These are phyloP conservation scores for Ramalina peruviana DNA, from an alignment of 495 filamentous ascomycete genomes.

Conservation along the genomic window DNA sequence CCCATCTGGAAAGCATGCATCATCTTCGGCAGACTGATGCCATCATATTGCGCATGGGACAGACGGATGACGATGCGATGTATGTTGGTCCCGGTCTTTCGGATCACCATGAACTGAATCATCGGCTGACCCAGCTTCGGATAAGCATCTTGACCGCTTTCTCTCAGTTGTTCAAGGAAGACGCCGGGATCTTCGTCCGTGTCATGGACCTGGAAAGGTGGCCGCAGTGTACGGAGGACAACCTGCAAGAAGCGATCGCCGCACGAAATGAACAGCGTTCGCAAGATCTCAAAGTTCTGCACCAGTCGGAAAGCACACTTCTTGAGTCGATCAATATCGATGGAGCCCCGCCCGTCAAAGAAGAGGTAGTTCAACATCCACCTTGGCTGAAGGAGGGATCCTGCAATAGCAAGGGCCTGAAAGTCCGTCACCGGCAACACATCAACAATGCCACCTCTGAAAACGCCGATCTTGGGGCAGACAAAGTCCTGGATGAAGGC, in stretches of 20 bases:
- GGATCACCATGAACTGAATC: constrained; percentile 46
- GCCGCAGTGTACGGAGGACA: constrained; percentile 39
- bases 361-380: constrained; percentile 46
- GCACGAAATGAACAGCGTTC: constrained; percentile 52
- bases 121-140: constrained; percentile 49
- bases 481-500: constrained; percentile 31
- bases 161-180: constrained; percentile 34
- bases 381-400: constrained; percentile 36
- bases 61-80: constrained; percentile 51
- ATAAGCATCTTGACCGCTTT: constrained; percentile 33
- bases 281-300: constrained; percentile 49
- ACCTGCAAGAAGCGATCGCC: constrained; percentile 46
- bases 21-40: constrained; percentile 50
- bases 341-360: constrained; percentile 33
- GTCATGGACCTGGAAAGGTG: constrained; percentile 38
- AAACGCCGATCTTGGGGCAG: constrained; percentile 40
- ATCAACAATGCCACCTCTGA: constrained; percentile 41
- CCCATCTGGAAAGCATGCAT: constrained; percentile 38
- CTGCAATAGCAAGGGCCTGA: constrained; percentile 49
- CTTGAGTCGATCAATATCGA: constrained; percentile 34
- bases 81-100: constrained; percentile 30
- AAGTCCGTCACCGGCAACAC: constrained; percentile 48
- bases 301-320: constrained; percentile 30
- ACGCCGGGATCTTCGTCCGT: constrained; percentile 37
- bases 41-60: constrained; percentile 66